These are phyloP conservation scores for Ogataea salicorniae DNA, from an alignment of 805 yeast species.

Conservation along the genomic window DNA sequence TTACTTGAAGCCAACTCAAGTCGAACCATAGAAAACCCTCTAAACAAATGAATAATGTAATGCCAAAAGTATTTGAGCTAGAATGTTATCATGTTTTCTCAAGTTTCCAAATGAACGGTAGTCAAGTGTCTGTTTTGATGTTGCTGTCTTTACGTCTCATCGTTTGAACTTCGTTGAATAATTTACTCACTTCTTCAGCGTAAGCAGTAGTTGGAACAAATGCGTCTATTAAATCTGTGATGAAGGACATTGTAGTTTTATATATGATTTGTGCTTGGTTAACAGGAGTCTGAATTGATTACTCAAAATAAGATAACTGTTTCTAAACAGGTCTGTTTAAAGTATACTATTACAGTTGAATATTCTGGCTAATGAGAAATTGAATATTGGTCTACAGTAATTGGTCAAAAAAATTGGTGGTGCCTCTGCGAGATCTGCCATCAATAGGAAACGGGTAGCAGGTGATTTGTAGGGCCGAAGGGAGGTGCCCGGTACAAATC, in stretches of 20 bases:
- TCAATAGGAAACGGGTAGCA: background rate
- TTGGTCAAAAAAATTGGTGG: constrained; percentile 1
- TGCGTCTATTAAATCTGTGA: constrained; percentile 74
- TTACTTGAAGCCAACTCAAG: too few relatives aligned
- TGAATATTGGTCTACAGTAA: constrained; percentile 3
- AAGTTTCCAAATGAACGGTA: too few relatives aligned
- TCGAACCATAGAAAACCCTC: too few relatives aligned
- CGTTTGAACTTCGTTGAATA: background rate
- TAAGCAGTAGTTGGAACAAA: constrained; percentile 73
- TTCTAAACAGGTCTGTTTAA: background rate
- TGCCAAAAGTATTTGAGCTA: too few relatives aligned
- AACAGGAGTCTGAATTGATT: too few relatives aligned
- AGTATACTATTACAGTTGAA: background rate
- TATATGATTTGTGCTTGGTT: background rate
- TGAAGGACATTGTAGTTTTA: constrained; percentile 33
- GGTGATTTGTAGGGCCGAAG: background rate
- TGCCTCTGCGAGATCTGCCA: background rate
- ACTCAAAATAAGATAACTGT: background rate
- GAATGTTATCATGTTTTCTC: too few relatives aligned
- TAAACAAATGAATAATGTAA: too few relatives aligned
- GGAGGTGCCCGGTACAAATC: background rate
- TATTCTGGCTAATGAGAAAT: background rate
- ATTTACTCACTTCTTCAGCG: constrained; percentile 58
- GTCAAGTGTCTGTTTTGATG: background rate
- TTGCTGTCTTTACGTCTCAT: background rate